Evolutionary conservation across 208 protist species (phyloP), one percentile per base, ranked within the genome.

Genomic region (Paratrypanosoma confusum): DNA sequence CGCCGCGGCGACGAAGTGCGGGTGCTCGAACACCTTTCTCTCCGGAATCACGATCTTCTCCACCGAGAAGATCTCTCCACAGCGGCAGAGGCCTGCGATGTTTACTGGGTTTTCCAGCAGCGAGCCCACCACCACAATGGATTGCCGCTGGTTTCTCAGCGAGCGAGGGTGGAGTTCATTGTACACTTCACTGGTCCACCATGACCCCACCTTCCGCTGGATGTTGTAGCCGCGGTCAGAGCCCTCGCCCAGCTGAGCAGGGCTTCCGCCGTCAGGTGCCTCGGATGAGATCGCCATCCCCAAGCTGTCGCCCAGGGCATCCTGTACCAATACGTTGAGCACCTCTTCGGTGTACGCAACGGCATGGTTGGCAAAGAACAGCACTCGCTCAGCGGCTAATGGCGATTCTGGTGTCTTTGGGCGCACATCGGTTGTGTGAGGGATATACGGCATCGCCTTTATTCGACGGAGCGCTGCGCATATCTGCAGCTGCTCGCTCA

Each of bases 21-120:
- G 81, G 47, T 91, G 83, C 44, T 82, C 73, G 37, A 90, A 81
- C 7, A 95, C 81, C 20, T 70, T 65, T 27, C 42, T 50, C 29
- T 88, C 68, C 6, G 72, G 62, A 11, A 95, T 53, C 4, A 90
- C 53, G 39, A 95, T 55, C 28, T 71, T 49, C 69, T 91, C 80
- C 14, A 81, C 65, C 1, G 67, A 55, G 36, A 95, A 95, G 20
- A 95, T 85, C 39, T 95, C 88, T 6, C 69, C 82, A 46, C 81
- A 92, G 34, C 88, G 81, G 42, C 76, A 85, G 10, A 95, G 63
- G 3, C 83, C 88, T 3, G 83, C 88, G 11, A 95, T 70, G 54
- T 93, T 93, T 23, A 90, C 80, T 10, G 83, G 80, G 43, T 92
- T 90, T 57, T 91, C 67, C 10, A 95, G 50, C 4, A 93, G 58